Evolutionary conservation across 1,284 basidiomycete genomes (phyloP).

Genomic region (Coniferiporia weirii): DNA sequence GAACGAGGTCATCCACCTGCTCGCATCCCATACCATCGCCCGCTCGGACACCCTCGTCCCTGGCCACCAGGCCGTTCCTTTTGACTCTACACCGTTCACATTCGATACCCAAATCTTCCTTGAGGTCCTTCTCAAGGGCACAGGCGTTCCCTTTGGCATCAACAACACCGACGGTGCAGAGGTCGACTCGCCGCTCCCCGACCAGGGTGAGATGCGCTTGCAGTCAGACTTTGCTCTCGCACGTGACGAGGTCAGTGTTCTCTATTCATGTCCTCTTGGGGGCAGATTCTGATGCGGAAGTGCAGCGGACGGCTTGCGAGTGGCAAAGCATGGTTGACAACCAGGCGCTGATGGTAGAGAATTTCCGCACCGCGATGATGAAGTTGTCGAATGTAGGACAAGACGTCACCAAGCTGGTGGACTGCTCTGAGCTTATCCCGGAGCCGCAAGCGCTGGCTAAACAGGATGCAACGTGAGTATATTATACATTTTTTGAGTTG

Average conservation of each 20-base stretch:
- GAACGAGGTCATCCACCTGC: conserved; percentile 29
- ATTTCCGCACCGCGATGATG: conserved; percentile 24
- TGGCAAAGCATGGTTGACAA: conserved; percentile 22
- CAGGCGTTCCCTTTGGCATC: conserved; percentile 18
- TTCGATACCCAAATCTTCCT: conserved; percentile 23
- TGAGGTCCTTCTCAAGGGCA: conserved; percentile 20
- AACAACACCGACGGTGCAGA: conserved; percentile 12
- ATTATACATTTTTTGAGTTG: background rate
- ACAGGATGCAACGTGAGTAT: conserved; percentile 2
- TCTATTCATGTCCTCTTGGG: conserved; percentile 8
- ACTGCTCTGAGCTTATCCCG: conserved; percentile 20
- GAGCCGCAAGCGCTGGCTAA: background rate
- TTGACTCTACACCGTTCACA: conserved; percentile 23
- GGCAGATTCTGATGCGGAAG: conserved; percentile 1
- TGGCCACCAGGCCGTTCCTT: conserved; percentile 16
- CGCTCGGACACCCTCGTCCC: conserved; percentile 20
- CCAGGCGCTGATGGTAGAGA: conserved; percentile 12
- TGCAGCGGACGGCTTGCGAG: conserved; percentile 19
- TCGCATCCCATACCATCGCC: conserved; percentile 20
- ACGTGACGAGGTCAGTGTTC: conserved; percentile 6
- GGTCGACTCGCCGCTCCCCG: conserved; percentile 10
- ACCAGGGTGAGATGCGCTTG: conserved; percentile 14
- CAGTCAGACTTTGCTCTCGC: conserved; percentile 19
- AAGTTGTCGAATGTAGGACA: conserved; percentile 31
- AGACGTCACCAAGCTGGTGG: conserved; percentile 19